Conservation (phyloP, 768 basidiomycete genomes). For the Mycena filopes region DNA sequence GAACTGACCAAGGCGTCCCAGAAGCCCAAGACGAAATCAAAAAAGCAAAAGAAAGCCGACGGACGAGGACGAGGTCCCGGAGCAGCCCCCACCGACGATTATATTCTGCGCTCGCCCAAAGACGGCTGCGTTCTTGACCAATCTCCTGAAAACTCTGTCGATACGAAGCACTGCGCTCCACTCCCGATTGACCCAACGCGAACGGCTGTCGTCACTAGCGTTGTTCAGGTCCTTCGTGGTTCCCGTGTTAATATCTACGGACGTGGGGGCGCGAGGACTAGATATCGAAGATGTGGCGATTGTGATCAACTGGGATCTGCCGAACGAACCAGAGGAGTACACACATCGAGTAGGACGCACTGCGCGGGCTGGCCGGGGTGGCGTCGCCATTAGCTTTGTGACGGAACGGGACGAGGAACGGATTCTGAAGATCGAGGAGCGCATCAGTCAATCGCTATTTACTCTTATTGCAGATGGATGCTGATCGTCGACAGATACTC, state of each 20-base stretch:
- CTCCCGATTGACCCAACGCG: conserved; percentile 92
- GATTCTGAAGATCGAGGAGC: conserved; percentile 83
- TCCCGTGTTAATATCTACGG: conserved; percentile 93
- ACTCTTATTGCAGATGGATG: not conserved
- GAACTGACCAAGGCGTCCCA: conserved; percentile 53
- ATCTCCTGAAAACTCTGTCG: conserved; percentile 77
- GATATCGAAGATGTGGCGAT: conserved; percentile 97
- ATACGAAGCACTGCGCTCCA: conserved; percentile 93
- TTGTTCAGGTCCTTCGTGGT: conserved; percentile 88
- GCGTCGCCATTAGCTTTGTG: conserved; percentile 93
- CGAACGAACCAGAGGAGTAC: conserved; percentile 91
- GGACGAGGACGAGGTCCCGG: conserved; percentile 62
- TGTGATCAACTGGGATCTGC: conserved; percentile 98
- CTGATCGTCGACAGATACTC: conserved; percentile 62
- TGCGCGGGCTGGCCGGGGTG: conserved; percentile 89
- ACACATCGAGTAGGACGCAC: conserved; percentile 96
- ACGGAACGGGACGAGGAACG: conserved; percentile 93
- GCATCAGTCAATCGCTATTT: conserved; percentile 73
- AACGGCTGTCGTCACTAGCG: conserved; percentile 84
- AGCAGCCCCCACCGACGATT: conserved; percentile 93
- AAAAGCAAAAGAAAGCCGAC: conserved; percentile 50
- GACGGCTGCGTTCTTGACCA: conserved; percentile 90
- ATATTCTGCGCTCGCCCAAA: conserved; percentile 90
- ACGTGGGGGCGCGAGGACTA: conserved; percentile 94
- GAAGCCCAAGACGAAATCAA: conserved; percentile 45